These are phyloP conservation scores for Solanum bulbocastanum DNA, from an alignment of 257 asterid species.

Conservation along the genomic window DNA sequence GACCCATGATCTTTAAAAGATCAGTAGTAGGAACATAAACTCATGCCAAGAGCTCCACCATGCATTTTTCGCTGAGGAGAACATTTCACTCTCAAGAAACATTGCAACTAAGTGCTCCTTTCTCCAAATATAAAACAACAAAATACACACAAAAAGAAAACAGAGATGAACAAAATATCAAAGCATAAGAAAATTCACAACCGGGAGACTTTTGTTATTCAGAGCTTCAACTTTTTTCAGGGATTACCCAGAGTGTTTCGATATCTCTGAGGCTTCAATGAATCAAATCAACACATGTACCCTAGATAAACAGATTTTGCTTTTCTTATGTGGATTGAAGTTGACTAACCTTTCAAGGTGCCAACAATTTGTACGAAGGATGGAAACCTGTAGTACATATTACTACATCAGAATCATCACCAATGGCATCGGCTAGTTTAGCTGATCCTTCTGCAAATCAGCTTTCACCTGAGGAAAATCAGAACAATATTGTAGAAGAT, in stretches of 20 bases:
- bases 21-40: too few relatives aligned
- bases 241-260: too few relatives aligned
- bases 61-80: neutral
- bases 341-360: conserved; percentile 79
- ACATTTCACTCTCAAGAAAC: neutral
- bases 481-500: neutral
- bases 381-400: conserved; percentile 81
- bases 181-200: neutral
- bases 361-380: conserved; percentile 55
- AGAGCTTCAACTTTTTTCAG: neutral
- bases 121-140: neutral
- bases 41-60: too few relatives aligned
- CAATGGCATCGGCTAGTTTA: conserved; percentile 66
- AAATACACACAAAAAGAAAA: neutral
- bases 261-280: too few relatives aligned
- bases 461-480: conserved; percentile 57
- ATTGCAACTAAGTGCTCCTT: neutral
- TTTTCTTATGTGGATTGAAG: neutral
- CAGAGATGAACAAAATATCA: neutral
- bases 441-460: conserved; percentile 73
- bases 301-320: too few relatives aligned
- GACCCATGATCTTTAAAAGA: neutral
- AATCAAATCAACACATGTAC: too few relatives aligned
- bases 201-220: neutral
- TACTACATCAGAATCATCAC: conserved; percentile 88